A percentile compares a stretch with the other conserved stretches of the same genome.
Evolutionary conservation across 2,329 filamentous ascomycete genomes (phyloP).

Genomic region (Alternaria incomplexa): DNA sequence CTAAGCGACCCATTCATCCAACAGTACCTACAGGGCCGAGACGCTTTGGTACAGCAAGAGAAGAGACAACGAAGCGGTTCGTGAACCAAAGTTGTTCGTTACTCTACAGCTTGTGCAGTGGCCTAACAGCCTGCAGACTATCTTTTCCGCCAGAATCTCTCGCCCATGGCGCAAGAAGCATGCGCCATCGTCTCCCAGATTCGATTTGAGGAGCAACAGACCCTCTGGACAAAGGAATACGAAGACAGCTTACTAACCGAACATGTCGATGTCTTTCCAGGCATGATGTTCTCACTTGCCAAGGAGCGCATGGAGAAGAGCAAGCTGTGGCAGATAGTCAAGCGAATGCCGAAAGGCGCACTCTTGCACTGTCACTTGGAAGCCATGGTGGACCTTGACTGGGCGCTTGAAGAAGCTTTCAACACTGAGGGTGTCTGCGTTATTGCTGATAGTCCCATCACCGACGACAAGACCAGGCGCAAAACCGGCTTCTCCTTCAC

Average conservation of each 20-base stretch:
- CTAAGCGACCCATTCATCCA: slow-evolving; percentile 76
- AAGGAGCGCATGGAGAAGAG: slow-evolving; percentile 86
- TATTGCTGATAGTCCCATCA: slow-evolving; percentile 63
- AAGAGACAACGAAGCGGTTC: slow-evolving; percentile 80
- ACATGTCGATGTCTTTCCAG: slow-evolving; percentile 74
- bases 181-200: slow-evolving; percentile 81
- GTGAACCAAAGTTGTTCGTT: slow-evolving; percentile 29
- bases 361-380: slow-evolving; percentile 88
- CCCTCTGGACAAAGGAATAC: slow-evolving; percentile 76
- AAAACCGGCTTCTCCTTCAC: slow-evolving; percentile 66
- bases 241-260: slow-evolving; percentile 72
- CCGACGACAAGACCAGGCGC: slow-evolving; percentile 59
- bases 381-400: slow-evolving; percentile 89
- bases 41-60: slow-evolving; percentile 79
- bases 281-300: slow-evolving; percentile 91
- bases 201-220: slow-evolving; percentile 75
- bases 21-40: slow-evolving; percentile 78
- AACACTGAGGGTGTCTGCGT: slow-evolving; percentile 77
- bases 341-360: slow-evolving; percentile 86
- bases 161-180: slow-evolving; percentile 78
- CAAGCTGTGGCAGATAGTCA: slow-evolving; percentile 82
- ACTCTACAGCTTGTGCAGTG: not conserved
- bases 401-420: slow-evolving; percentile 74
- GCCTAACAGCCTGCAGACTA: slow-evolving; percentile 60
- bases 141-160: slow-evolving; percentile 75